Base-by-base conservation (phyloP, 257 asterid species). In the Jacaranda mimosifolia region DNA sequence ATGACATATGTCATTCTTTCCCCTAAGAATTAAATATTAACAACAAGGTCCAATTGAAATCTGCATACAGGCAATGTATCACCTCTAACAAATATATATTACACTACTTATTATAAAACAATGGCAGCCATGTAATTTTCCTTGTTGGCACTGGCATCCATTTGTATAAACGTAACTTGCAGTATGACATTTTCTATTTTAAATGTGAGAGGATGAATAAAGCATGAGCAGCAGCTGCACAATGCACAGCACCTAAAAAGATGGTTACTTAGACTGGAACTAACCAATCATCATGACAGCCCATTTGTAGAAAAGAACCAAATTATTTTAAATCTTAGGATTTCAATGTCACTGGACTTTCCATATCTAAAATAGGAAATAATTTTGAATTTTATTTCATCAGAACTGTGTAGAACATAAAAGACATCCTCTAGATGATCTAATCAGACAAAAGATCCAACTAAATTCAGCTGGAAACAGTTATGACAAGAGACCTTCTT, bases 21-120 rank as follows among this genome's bases (percentile, higher is more conserved):
- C 64, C 59, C 39, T 9, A 63, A 66, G 36, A 66, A 62, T 9
- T 73, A 63, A 68, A 55, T 10, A 66, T 49, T 35, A 72, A 3
- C n/a, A 46, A 58, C 56, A 65, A 36, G 39, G 49, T 51, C 38
- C 63, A 74, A 46, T 73, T 35, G 46, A 76, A 76, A 71, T 53
- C 72, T 32, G 60, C 26, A 64, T 63, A 57, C 49, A 56, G 36
- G 70, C 39, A 21, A 56, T 57, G 17, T 12, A 68, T 63, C 74
- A 56, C 65, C 60, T 70, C 32, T 64, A 79, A 49, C 4, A 2
- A 39, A n/a, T 60, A 76, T 17, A 43, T 69, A 26, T 10, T 46
- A 60, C 66, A 45, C 39, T 45, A 14, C 63, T 46, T 60, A n/a
- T 18, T 69, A 7, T 38, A 46, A 45, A 35, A 58, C 13, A 12